phyloP scores from a whole-genome alignment of 495 filamentous ascomycete species.

The Amphirosellinia nigrospora region DNA sequence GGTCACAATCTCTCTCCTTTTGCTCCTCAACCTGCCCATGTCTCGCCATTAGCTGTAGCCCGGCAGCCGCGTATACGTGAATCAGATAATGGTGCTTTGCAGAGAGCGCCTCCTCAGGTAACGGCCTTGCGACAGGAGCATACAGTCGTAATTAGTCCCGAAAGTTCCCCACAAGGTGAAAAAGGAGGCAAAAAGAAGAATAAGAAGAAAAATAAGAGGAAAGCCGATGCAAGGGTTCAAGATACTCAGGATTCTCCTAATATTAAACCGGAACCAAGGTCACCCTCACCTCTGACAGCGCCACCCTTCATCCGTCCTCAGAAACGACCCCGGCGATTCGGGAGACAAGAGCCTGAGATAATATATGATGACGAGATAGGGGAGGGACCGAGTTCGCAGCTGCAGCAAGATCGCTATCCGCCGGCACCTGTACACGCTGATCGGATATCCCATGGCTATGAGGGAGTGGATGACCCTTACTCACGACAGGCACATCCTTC shows the following conservation, averaged over 20 bases:
- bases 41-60: constrained; percentile 74
- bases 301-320: constrained; percentile 55
- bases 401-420: constrained; percentile 32
- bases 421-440: constrained; percentile 28
- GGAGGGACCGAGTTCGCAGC: constrained; percentile 32
- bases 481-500: constrained; percentile 35
- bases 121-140: constrained; percentile 54
- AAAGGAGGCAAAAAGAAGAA: constrained; percentile 45
- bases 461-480: constrained; percentile 35
- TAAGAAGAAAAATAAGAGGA: constrained; percentile 60
- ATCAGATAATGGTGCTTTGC: constrained; percentile 37
- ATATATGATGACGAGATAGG: constrained; percentile 52
- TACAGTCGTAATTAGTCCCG: constrained; percentile 52
- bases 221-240: constrained; percentile 48
- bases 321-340: constrained; percentile 58
- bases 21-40: constrained; percentile 81
- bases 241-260: constrained; percentile 56
- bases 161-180: constrained; percentile 56
- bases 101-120: constrained; percentile 55
- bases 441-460: constrained; percentile 32
- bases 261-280: constrained; percentile 88
- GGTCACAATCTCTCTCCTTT: constrained; percentile 67
- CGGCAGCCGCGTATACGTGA: constrained; percentile 62
- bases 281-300: constrained; percentile 73
- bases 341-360: constrained; percentile 49